Evolutionary conservation across 2,329 filamentous ascomycete species (phyloP).

Genomic region (Xylaria sp.): DNA sequence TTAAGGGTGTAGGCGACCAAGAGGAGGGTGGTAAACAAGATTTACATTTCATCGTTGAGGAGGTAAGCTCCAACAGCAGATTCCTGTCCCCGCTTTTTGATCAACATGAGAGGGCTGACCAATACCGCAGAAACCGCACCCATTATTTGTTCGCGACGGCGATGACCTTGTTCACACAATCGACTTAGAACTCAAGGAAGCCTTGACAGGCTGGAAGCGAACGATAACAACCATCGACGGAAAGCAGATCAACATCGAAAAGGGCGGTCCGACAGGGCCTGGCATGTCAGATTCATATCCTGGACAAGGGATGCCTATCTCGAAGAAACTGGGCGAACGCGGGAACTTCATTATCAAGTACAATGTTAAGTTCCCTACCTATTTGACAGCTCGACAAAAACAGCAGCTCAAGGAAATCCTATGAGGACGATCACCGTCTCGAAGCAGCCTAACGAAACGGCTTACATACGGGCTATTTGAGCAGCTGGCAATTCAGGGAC

Average conservation of each 20-base stretch:
- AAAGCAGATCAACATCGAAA: conserved; percentile 82
- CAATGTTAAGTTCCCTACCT: conserved; percentile 91
- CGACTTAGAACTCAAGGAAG: conserved; percentile 89
- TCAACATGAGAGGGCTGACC: conserved; percentile 52
- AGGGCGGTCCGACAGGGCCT: conserved; percentile 85
- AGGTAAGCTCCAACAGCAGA: conserved; percentile 68
- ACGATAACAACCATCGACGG: conserved; percentile 95
- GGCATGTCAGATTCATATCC: conserved; percentile 85
- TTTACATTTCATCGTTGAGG: conserved; percentile 91
- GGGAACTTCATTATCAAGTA: conserved; percentile 91
- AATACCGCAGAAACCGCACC: conserved; percentile 78
- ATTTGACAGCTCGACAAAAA: conserved; percentile 81
- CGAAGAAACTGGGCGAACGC: conserved; percentile 84
- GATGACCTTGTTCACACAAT: conserved; percentile 85
- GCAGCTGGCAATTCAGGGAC: not conserved
- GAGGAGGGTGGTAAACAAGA: conserved; percentile 96
- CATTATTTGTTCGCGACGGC: conserved; percentile 84
- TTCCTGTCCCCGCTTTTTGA: not conserved
- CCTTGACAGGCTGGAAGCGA: conserved; percentile 90
- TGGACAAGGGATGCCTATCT: conserved; percentile 90
- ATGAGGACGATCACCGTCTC: conserved; percentile 47
- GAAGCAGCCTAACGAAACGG: conserved; percentile 1
- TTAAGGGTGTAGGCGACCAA: conserved; percentile 96
- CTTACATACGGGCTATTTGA: not conserved
- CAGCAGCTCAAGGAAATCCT: conserved; percentile 82